Evolutionary conservation across 2,329 filamentous ascomycete species (phyloP), one percentile per base, ranked within the genome.

Genomic region (Fusarium buxicola): DNA sequence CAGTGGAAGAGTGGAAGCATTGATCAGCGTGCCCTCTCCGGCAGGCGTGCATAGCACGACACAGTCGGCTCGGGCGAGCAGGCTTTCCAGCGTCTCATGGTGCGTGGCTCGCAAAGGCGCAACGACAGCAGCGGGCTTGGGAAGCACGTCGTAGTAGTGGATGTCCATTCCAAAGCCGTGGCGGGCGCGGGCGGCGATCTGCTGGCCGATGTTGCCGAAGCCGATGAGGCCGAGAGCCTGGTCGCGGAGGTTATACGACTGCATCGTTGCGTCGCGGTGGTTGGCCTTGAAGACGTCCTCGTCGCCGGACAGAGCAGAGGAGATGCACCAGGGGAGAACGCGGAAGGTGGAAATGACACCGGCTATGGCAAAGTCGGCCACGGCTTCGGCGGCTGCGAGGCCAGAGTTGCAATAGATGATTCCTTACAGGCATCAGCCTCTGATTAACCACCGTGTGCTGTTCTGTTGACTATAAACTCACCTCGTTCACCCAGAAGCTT

Each of bases 341-440:
- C 90, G 87, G 78, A 92, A 92, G 12, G 85, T 87, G 8, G 85
- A 84, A 45, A 93, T 84, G 65, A 92, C 85, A 66, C 90, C 83
- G 69, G 87, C 88, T 35, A 91, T 80, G 15, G 88, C 86, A 60
- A 90, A 86, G 73, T 92, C 90, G 46, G 89, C 89, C 2, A 92
- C 89, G 5, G 89, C 86, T 69, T 92, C 90, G 7, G 88, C 88
- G 31, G 88, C 89, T 0, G 89, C 89, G 2, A 86, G 82, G 2
- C 89, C 89, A 3, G 86, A 84, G 76, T 92, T 92, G 80, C 89
- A 92, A 76, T 92, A 92, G 47, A 89, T 76, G 60, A 91, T 84
- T 32, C 86, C 84, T 84, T 45, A 1, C 8, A 28, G 8, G 3
- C 8, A 32, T 69, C 18, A 69, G 52, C 39, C 3, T 5, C 1